Evolutionary conservation across 2,329 filamentous ascomycete species (phyloP).

Genomic region (Camillea tinctor): DNA sequence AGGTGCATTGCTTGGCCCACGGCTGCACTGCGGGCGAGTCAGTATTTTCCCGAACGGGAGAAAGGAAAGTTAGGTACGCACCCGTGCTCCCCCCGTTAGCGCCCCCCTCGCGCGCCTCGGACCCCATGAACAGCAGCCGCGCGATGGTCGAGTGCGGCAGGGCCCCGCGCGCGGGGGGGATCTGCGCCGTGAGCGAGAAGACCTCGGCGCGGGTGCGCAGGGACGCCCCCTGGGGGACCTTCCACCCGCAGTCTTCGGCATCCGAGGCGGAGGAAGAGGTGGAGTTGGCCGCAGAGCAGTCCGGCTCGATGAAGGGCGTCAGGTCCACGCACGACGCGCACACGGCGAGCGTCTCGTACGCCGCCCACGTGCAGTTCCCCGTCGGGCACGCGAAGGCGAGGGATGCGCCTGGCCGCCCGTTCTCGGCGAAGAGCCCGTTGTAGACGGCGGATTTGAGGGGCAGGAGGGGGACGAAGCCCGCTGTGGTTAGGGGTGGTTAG

Average conservation of each 20-base stretch:
- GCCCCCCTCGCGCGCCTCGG: conserved; percentile 20
- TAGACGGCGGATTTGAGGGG: conserved; percentile 36
- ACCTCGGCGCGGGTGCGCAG: conserved; percentile 26
- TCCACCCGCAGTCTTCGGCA: conserved; percentile 29
- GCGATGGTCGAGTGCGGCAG: conserved; percentile 33
- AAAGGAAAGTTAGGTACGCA: too few species aligned
- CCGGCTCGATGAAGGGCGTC: conserved; percentile 27
- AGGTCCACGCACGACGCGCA: conserved; percentile 29
- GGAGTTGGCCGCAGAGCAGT: conserved; percentile 20
- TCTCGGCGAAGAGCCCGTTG: conserved; percentile 35
- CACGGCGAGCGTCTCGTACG: conserved; percentile 30
- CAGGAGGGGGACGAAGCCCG: conserved; percentile 33
- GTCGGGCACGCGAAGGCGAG: conserved; percentile 30
- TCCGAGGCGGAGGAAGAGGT: not conserved
- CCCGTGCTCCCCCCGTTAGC: too few species aligned
- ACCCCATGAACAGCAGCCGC: conserved; percentile 35
- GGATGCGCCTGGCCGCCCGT: conserved; percentile 26
- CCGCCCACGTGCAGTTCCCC: conserved; percentile 31
- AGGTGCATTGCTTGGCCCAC: conserved; percentile 32
- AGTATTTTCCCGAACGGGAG: too few species aligned
- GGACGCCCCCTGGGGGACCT: conserved; percentile 26
- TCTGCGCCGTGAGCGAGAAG: conserved; percentile 34
- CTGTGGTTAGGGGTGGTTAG: conserved; percentile 9
- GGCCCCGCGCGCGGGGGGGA: conserved; percentile 26
- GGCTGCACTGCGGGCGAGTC: too few species aligned